Percentiles rank a stretch among this genome's conserved stretches.
Evolutionary conservation across 1,284 basidiomycete species (phyloP).

Genomic region (Sporisorium sorghi): DNA sequence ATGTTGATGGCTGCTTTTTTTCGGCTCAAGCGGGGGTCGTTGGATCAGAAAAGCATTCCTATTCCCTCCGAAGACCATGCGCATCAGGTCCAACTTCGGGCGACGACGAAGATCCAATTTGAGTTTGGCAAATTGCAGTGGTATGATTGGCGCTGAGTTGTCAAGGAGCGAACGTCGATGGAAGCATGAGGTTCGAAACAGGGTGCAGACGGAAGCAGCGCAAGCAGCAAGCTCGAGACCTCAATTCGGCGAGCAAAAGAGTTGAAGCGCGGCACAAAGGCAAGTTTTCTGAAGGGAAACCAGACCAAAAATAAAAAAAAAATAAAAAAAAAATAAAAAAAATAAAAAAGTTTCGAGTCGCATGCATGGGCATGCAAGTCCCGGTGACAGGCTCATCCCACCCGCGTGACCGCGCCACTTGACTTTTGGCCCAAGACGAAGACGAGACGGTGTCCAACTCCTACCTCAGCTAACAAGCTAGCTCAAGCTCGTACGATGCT

Average conservation of each 20-base stretch:
- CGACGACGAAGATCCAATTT: background rate
- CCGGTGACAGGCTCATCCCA: constrained; percentile 1
- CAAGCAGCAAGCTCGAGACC: too few relatives aligned
- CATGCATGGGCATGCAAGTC: background rate
- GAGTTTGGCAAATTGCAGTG: too few relatives aligned
- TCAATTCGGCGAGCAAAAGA: too few relatives aligned
- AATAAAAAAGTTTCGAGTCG: background rate
- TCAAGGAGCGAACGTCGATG: background rate
- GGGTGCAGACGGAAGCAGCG: constrained; percentile 3
- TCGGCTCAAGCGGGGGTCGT: constrained; percentile 2
- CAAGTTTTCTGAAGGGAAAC: background rate
- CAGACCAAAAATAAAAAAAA: too few relatives aligned
- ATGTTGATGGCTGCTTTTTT: too few relatives aligned
- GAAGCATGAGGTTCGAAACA: constrained; percentile 8
- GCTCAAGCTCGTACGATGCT: background rate
- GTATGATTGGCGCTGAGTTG: constrained; percentile 20
- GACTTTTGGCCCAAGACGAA: too few relatives aligned
- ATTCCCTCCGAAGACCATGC: background rate
- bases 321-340: too few relatives aligned
- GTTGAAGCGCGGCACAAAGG: background rate
- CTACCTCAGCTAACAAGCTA: too few relatives aligned
- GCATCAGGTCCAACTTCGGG: background rate
- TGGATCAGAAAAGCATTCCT: background rate
- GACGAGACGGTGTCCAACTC: background rate
- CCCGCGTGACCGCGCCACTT: constrained; percentile 31